Evolutionary conservation across 164 flowering plant species (phyloP).

Genomic region (Chimonanthus salicifolius): DNA sequence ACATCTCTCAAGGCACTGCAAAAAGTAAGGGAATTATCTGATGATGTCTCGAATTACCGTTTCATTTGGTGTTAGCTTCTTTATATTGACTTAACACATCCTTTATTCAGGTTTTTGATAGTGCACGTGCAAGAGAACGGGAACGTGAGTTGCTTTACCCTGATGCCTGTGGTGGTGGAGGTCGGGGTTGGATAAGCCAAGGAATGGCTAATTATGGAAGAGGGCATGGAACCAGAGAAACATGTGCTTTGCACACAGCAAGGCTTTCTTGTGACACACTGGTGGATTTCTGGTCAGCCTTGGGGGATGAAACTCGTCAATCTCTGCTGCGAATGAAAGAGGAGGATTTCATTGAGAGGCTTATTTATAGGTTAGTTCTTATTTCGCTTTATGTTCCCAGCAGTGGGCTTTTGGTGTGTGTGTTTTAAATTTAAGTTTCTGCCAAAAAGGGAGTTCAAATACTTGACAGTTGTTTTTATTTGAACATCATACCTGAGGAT

Average conservation of each 20-base stretch:
- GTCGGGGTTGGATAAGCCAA: slow-evolving; percentile 98
- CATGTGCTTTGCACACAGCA: slow-evolving; percentile 96
- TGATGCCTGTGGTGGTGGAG: slow-evolving; percentile 98
- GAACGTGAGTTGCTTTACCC: slow-evolving; percentile 94
- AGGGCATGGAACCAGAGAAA: slow-evolving; percentile 93
- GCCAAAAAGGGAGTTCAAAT: no score
- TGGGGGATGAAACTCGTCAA: slow-evolving; percentile 84
- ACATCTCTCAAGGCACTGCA: slow-evolving; percentile 82
- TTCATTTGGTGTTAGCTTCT: neutral
- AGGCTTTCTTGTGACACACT: slow-evolving; percentile 89
- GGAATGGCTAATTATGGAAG: slow-evolving; percentile 77
- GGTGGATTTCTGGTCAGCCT: slow-evolving; percentile 96
- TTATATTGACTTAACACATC: neutral
- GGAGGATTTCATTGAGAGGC: slow-evolving; percentile 98
- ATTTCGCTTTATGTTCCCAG: no score
- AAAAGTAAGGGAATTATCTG: slow-evolving; percentile 42
- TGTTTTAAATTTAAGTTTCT: no score
- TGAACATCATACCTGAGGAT: neutral
- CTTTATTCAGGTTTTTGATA: slow-evolving; percentile 74
- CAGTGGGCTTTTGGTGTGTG: no score
- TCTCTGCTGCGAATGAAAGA: slow-evolving; percentile 95
- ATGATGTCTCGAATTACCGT: neutral
- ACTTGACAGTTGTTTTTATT: no score
- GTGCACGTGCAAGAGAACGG: slow-evolving; percentile 90
- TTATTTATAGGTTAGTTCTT: slow-evolving; percentile 75